These are phyloP conservation scores for Ceratobasidium sp. DNA, from an alignment of 1,284 basidiomycete genomes.

Conservation along the genomic window DNA sequence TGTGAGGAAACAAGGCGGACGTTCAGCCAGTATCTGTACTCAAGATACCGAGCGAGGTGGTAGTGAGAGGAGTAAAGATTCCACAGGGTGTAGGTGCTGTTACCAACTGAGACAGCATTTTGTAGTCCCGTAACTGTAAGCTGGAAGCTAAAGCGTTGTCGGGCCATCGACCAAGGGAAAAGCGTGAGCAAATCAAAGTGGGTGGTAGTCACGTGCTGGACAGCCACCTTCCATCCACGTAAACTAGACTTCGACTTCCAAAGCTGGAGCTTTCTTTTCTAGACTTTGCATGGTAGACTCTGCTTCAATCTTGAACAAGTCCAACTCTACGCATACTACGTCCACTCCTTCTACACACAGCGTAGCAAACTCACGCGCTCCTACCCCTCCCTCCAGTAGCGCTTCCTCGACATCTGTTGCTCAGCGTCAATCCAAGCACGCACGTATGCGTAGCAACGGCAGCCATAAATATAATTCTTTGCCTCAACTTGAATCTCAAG, in stretches of 20 bases:
- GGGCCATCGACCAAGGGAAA: no score
- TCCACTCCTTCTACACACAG: slow-evolving; percentile 30
- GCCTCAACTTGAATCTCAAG: slow-evolving; percentile 33
- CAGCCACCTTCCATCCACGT: neutral
- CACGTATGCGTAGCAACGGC: slow-evolving; percentile 37
- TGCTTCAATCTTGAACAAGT: neutral
- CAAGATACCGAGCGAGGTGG: no score
- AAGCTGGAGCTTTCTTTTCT: neutral
- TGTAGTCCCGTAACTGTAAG: no score
- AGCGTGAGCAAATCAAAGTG: no score
- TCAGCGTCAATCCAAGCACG: slow-evolving; percentile 14
- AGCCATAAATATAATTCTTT: slow-evolving; percentile 32
- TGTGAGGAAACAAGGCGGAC: no score
- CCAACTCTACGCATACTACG: slow-evolving; percentile 1
- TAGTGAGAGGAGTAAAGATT: no score
- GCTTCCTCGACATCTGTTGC: slow-evolving; percentile 35
- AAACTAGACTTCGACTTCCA: neutral
- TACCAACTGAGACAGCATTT: no score
- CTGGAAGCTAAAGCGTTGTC: no score
- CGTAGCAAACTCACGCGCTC: neutral
- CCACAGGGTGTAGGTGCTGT: no score
- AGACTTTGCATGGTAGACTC: slow-evolving; percentile 20
- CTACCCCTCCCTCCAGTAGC: neutral
- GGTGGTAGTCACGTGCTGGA: neutral
- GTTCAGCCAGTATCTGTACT: no score